Conservation (phyloP, 2,329 filamentous ascomycete species). For the Metarhizium sp. region DNA sequence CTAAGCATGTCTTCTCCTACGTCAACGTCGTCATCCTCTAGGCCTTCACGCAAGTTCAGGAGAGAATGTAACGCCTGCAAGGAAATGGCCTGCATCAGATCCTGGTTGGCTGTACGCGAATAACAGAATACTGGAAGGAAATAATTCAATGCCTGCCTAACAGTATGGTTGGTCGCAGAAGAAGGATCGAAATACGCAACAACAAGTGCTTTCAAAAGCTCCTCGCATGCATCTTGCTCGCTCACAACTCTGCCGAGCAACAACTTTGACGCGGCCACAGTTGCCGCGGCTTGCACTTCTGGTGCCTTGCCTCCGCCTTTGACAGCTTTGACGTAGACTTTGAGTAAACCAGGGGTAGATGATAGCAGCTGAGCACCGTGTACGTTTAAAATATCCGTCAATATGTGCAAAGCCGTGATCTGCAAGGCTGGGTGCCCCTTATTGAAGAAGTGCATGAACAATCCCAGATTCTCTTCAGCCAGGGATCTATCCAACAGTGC, state of each 20-base stretch:
- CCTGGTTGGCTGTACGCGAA: conserved; percentile 71
- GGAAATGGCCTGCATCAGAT: conserved; percentile 66
- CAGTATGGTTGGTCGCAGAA: conserved; percentile 67
- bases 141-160: conserved; percentile 82
- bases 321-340: conserved; percentile 77
- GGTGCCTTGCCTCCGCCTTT: conserved; percentile 60
- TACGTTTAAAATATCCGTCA: conserved; percentile 86
- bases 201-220: conserved; percentile 76
- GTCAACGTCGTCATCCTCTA: conserved; percentile 68
- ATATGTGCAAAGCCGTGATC: conserved; percentile 80
- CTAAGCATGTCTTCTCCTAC: conserved; percentile 71
- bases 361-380: conserved; percentile 73
- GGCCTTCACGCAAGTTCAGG: conserved; percentile 59
- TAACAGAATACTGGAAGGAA: conserved; percentile 94
- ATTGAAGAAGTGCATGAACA: conserved; percentile 93
- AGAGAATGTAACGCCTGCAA: conserved; percentile 68
- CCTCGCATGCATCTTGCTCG: conserved; percentile 54
- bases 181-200: conserved; percentile 85
- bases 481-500: conserved; percentile 85
- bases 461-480: conserved; percentile 79
- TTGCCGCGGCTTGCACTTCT: conserved; percentile 72
- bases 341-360: conserved; percentile 60
- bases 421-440: conserved; percentile 88
- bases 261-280: conserved; percentile 75
- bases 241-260: conserved; percentile 72